phyloP scores from a whole-genome alignment of 1,284 basidiomycete genomes.

The Trametes pubescens region DNA sequence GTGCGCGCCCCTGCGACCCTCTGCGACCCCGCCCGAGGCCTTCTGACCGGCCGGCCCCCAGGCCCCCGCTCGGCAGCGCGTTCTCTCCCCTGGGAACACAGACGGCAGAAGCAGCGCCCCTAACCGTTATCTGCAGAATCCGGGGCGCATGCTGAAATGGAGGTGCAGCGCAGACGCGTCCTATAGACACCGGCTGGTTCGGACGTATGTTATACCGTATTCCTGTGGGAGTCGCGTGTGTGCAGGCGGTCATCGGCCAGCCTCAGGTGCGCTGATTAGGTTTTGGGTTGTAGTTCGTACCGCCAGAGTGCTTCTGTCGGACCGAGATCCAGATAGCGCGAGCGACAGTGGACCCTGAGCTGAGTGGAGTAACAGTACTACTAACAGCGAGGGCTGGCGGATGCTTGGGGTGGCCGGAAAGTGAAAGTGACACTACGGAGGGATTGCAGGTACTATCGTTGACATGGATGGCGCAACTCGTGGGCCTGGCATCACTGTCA shows the following conservation, averaged over 20 bases:
- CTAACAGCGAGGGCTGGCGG: not conserved
- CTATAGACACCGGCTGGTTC: not conserved
- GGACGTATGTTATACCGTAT: not conserved
- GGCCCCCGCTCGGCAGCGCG: not conserved
- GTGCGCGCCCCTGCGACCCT: not conserved
- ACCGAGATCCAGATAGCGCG: not conserved
- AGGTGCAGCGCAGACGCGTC: not conserved
- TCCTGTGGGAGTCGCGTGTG: not conserved
- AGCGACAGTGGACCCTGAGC: not conserved
- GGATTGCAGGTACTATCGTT: no score
- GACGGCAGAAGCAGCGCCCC: slow-evolving; percentile 4
- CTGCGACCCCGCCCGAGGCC: not conserved
- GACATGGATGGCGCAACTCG: not conserved
- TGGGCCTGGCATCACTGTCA: not conserved
- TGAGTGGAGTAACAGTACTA: not conserved
- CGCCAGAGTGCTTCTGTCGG: slow-evolving; percentile 17
- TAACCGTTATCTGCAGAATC: slow-evolving; percentile 4
- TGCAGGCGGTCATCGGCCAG: slow-evolving; percentile 8
- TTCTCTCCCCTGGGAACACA: slow-evolving; percentile 1
- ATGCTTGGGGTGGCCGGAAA: not conserved
- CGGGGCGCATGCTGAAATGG: not conserved
- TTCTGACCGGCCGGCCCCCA: not conserved
- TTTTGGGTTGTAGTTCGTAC: slow-evolving; percentile 17
- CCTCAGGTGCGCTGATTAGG: slow-evolving; percentile 15
- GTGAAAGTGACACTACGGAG: no score